These are phyloP conservation scores for Chalara sp. DNA, from an alignment of 2,329 filamentous ascomycete species.

Conservation along the genomic window DNA sequence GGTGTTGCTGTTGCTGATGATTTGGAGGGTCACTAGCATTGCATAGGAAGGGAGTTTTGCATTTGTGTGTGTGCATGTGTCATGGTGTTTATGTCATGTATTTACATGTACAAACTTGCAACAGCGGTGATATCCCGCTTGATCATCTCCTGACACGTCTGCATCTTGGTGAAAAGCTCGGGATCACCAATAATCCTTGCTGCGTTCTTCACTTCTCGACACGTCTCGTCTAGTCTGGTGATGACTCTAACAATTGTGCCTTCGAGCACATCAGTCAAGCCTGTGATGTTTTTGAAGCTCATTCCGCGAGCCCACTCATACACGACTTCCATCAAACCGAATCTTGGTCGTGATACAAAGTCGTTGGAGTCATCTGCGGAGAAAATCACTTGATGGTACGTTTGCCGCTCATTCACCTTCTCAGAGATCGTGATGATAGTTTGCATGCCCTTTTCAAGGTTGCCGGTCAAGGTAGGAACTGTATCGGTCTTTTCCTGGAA, in stretches of 20 bases:
- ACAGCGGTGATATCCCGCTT: conserved; percentile 92
- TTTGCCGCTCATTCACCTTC: conserved; percentile 86
- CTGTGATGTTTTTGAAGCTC: conserved; percentile 97
- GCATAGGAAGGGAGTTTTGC: too few relatives aligned
- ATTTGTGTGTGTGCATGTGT: too few relatives aligned
- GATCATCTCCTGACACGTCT: conserved; percentile 94
- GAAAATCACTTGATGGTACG: conserved; percentile 84
- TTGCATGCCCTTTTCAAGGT: conserved; percentile 73
- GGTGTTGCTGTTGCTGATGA: too few relatives aligned
- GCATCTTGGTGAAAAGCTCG: conserved; percentile 91
- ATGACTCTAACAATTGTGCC: conserved; percentile 96
- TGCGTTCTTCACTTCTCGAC: conserved; percentile 94
- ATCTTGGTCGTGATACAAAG: conserved; percentile 79
- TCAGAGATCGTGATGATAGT: conserved; percentile 87
- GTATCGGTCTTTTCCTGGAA: conserved; percentile 94
- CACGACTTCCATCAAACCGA: conserved; percentile 93
- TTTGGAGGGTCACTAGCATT: too few relatives aligned
- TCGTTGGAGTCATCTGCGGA: conserved; percentile 87
- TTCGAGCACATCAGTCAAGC: conserved; percentile 91
- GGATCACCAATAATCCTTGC: conserved; percentile 94
- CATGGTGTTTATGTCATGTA: too few relatives aligned
- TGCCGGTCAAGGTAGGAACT: conserved; percentile 72
- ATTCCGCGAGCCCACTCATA: conserved; percentile 98
- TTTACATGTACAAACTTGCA: conserved; percentile 78
- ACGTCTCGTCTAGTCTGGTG: conserved; percentile 89